Percentiles rank a stretch among this genome's conserved stretches.
Conservation (phyloP, 768 basidiomycete genomes). For the Exidia glandulosa region DNA sequence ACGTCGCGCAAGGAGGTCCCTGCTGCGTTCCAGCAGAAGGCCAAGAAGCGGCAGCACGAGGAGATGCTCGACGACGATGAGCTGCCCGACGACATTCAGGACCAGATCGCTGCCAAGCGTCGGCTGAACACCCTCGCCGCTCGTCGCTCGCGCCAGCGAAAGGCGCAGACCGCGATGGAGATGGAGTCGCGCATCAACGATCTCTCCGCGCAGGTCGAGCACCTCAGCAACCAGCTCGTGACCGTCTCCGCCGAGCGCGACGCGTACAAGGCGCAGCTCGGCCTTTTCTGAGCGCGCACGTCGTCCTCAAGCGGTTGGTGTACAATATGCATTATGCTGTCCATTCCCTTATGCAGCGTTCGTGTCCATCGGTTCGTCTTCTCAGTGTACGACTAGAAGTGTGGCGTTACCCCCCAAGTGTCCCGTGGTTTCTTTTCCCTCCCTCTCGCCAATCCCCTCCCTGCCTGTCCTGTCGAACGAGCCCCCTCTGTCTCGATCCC, state of each 20-base stretch:
- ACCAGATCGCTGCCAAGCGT: constrained; percentile 67
- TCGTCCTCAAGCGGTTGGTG: not conserved
- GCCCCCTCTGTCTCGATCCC: not conserved
- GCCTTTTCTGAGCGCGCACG: not conserved
- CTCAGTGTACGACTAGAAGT: not conserved
- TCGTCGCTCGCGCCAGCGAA: constrained; percentile 64
- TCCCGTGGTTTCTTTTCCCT: not conserved
- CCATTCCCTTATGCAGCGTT: not conserved
- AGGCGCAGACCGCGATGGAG: constrained; percentile 15
- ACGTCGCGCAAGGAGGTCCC: constrained; percentile 77
- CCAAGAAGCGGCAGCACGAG: not conserved
- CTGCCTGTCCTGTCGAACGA: not conserved
- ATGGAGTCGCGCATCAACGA: not conserved
- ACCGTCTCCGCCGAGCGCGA: not conserved
- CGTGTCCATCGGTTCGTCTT: not conserved
- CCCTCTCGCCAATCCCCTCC: not conserved
- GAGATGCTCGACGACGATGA: constrained; percentile 27
- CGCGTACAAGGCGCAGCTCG: not conserved
- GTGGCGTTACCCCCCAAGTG: not conserved
- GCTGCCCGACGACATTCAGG: constrained; percentile 26
- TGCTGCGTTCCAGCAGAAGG: constrained; percentile 36
- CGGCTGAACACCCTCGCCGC: constrained; percentile 81
- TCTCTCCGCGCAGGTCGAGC: not conserved
- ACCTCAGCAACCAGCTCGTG: not conserved
- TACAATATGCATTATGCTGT: not conserved